A percentile compares a stretch with the other conserved stretches of the same genome.
Conservation (phyloP, 495 filamentous ascomycete genomes). For the Umbilicaria muhlenbergii region DNA sequence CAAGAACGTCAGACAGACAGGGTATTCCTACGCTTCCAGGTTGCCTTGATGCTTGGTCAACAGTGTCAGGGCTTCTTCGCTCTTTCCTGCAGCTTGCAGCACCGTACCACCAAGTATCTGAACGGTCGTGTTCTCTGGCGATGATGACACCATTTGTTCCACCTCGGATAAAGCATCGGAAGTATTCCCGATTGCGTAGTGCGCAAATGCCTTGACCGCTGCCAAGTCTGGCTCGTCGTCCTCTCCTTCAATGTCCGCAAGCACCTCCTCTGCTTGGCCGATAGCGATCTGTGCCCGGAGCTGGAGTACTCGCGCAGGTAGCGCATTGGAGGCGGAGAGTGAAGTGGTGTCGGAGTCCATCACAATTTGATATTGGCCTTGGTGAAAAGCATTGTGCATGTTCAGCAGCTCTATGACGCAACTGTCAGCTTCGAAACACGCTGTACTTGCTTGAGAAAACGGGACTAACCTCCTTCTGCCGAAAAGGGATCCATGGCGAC, state of each 20-base stretch:
- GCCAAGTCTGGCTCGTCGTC: slow-evolving; percentile 53
- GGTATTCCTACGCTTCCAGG: slow-evolving; percentile 58
- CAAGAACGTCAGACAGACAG: not conserved
- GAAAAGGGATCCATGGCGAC: slow-evolving; percentile 79
- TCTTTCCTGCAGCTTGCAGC: slow-evolving; percentile 56
- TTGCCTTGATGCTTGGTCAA: slow-evolving; percentile 69
- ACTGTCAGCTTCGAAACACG: not conserved
- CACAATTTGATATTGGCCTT: slow-evolving; percentile 72
- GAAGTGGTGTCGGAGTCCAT: slow-evolving; percentile 63
- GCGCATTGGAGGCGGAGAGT: slow-evolving; percentile 59
- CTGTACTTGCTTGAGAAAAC: slow-evolving; percentile 4
- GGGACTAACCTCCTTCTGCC: slow-evolving; percentile 57
- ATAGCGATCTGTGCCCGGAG: slow-evolving; percentile 71
- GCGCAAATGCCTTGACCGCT: slow-evolving; percentile 64
- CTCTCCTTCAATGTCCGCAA: slow-evolving; percentile 49
- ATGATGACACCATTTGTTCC: slow-evolving; percentile 47
- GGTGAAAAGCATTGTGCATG: slow-evolving; percentile 89
- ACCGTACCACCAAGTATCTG: slow-evolving; percentile 69
- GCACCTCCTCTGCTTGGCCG: slow-evolving; percentile 56
- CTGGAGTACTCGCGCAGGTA: slow-evolving; percentile 64
- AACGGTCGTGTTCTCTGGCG: slow-evolving; percentile 62
- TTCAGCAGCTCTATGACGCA: slow-evolving; percentile 66
- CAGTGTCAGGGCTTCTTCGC: slow-evolving; percentile 68
- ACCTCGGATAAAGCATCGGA: slow-evolving; percentile 44
- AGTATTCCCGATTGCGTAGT: slow-evolving; percentile 40